Evolutionary conservation across 805 yeast species (phyloP), one percentile per base, ranked within the genome.

Genomic region (Schwanniomyces vanrijiae): DNA sequence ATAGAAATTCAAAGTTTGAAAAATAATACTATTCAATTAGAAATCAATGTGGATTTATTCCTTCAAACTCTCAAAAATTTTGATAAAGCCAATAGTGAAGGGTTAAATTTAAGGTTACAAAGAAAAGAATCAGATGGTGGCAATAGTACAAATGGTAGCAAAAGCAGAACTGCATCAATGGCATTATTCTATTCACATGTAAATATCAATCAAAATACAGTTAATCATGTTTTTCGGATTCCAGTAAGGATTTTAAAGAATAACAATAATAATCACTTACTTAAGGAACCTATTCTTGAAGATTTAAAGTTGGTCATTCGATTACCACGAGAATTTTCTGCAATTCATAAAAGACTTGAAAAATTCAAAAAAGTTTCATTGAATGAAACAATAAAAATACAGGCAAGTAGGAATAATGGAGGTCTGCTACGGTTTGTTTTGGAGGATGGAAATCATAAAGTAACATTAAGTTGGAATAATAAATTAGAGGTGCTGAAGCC

Each of bases 171-270:
- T 1, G 84, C 86, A 1, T 75, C 78, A 19, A 64, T 86, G 45
- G 81, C 83, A 0, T 54, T 86, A 13, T 75, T 72, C 52, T 84
- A 82, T 56, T 73, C 79, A 16, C 83, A 81, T 50, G 66, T 64
- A 62, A 55, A 68, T 62, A 29, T 60, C 62, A 43, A 61, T 63
- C 44, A 75, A 8, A 74, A 77, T 20, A 66, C 79, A 2, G 74
- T 88, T 14, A 76, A 78, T 50, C 90, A 86, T 56, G 77, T 87
- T 6, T 82, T 84, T 55, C 81, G 82, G 43, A 78, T 91, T 16
- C 92, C 96, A 0, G 88, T 88, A 1, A 71, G 83, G 53, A 69
- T 88, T 37, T 57, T 87, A 46, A 77, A 82, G 48, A 73, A 71
- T 51, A 77, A 74, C 13, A 81, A 78, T 49, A 83, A 81, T 46